phyloP scores from a whole-genome alignment of 2,329 filamentous ascomycete genomes.

The Didymella pomorum region DNA sequence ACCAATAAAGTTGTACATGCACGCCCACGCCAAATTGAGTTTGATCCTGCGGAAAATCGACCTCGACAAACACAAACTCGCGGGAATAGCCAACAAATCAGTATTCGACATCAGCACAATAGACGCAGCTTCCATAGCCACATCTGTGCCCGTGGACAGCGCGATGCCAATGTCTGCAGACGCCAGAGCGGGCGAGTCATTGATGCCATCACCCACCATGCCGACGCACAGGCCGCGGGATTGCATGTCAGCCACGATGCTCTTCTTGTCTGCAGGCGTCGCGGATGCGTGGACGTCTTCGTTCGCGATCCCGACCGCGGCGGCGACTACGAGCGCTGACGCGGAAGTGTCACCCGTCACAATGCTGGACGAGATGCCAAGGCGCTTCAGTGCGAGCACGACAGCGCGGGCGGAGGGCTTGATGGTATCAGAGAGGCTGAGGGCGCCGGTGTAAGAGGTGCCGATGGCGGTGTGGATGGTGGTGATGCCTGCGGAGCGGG shows the following conservation, averaged over 20 bases:
- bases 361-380: slow-evolving; percentile 88
- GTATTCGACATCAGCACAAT: slow-evolving; percentile 94
- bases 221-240: slow-evolving; percentile 77
- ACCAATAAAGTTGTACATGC: slow-evolving; percentile 88
- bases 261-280: slow-evolving; percentile 88
- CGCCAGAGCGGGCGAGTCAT: slow-evolving; percentile 93
- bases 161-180: slow-evolving; percentile 94
- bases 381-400: slow-evolving; percentile 80
- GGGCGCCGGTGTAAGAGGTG: slow-evolving; percentile 77
- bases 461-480: slow-evolving; percentile 93
- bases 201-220: slow-evolving; percentile 98
- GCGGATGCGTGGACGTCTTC: slow-evolving; percentile 85
- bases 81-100: slow-evolving; percentile 91
- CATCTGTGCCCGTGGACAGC: slow-evolving; percentile 90
- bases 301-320: slow-evolving; percentile 78
- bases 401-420: slow-evolving; percentile 85
- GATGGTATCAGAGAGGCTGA: slow-evolving; percentile 88
- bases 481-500: slow-evolving; percentile 72
- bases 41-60: slow-evolving; percentile 93
- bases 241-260: slow-evolving; percentile 81
- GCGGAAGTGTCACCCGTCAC: slow-evolving; percentile 91
- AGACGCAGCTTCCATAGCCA: slow-evolving; percentile 96
- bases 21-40: slow-evolving; percentile 91
- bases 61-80: slow-evolving; percentile 80
- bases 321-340: slow-evolving; percentile 84